Evolutionary conservation across 1,284 basidiomycete species (phyloP).

Genomic region (Sporisorium iseilematis-ciliati): DNA sequence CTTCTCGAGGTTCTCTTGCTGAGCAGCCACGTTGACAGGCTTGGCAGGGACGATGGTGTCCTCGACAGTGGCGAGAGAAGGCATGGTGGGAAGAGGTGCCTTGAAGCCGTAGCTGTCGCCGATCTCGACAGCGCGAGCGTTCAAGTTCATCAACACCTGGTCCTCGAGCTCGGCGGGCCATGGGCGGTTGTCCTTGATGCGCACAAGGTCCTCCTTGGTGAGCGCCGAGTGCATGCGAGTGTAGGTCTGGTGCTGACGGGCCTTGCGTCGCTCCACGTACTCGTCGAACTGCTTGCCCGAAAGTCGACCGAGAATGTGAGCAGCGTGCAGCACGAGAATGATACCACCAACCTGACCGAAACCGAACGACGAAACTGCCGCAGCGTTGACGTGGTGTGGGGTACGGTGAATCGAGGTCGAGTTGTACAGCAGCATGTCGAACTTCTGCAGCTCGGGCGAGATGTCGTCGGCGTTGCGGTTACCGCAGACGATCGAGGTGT

Average conservation of each 20-base stretch:
- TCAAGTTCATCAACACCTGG: constrained; percentile 89
- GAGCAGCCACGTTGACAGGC: constrained; percentile 48
- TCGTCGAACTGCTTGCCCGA: constrained; percentile 79
- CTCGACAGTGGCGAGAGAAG: constrained; percentile 42
- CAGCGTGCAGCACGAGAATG: constrained; percentile 87
- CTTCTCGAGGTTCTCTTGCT: constrained; percentile 54
- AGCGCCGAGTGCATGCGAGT: constrained; percentile 65
- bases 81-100: constrained; percentile 55
- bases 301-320: constrained; percentile 87
- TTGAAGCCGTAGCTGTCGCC: constrained; percentile 63
- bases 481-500: constrained; percentile 90
- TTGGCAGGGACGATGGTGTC: constrained; percentile 48
- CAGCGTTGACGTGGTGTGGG: constrained; percentile 62
- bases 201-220: constrained; percentile 74
- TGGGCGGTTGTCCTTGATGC: constrained; percentile 94
- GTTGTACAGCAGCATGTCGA: constrained; percentile 93
- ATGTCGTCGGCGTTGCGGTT: constrained; percentile 85
- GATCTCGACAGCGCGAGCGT: constrained; percentile 76
- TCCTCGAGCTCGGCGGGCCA: constrained; percentile 89
- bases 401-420: constrained; percentile 82
- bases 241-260: constrained; percentile 62
- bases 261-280: constrained; percentile 74
- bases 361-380: constrained; percentile 86
- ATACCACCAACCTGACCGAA: constrained; percentile 96
- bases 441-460: constrained; percentile 89